phyloP scores from a whole-genome alignment of 1,284 basidiomycete genomes.

The Papiliotrema flavescens region DNA sequence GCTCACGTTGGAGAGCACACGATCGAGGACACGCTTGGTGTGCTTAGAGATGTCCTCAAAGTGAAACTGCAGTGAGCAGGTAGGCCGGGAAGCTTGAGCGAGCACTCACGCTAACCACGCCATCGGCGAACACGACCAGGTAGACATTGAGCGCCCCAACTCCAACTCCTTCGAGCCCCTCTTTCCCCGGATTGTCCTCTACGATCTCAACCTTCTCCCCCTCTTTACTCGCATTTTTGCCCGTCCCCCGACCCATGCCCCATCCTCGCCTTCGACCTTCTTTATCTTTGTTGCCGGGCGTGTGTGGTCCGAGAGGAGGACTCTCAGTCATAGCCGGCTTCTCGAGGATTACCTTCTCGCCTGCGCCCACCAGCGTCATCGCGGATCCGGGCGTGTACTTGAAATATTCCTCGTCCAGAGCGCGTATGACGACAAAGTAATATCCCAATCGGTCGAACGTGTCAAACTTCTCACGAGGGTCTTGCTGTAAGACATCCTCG shows the following conservation, averaged over 20 bases:
- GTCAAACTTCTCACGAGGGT: slow-evolving; percentile 90
- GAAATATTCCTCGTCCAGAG: slow-evolving; percentile 68
- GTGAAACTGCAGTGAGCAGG: slow-evolving; percentile 64
- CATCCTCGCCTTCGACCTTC: slow-evolving; percentile 32
- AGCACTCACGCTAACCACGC: slow-evolving; percentile 73
- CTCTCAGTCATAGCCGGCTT: neutral
- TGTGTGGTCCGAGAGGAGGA: slow-evolving; percentile 1
- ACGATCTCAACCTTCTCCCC: slow-evolving; percentile 55
- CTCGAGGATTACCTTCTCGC: neutral
- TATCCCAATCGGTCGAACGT: slow-evolving; percentile 85
- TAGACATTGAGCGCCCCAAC: slow-evolving; percentile 83
- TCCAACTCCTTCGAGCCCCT: slow-evolving; percentile 57
- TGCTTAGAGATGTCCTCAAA: slow-evolving; percentile 89
- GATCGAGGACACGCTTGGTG: slow-evolving; percentile 70
- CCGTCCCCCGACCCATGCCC: slow-evolving; percentile 37
- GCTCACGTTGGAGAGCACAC: slow-evolving; percentile 54
- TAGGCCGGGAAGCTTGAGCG: too few relatives aligned
- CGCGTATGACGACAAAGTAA: slow-evolving; percentile 86
- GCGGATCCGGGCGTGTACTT: slow-evolving; percentile 51
- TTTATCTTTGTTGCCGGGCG: slow-evolving; percentile 12
- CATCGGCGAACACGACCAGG: slow-evolving; percentile 83
- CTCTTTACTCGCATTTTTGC: slow-evolving; percentile 25
- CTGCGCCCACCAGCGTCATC: slow-evolving; percentile 5
- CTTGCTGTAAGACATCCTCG: slow-evolving; percentile 93
- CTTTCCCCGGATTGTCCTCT: slow-evolving; percentile 56